Base-by-base conservation (phyloP, 495 filamentous ascomycete genomes). In the Penicillium pulvis region DNA sequence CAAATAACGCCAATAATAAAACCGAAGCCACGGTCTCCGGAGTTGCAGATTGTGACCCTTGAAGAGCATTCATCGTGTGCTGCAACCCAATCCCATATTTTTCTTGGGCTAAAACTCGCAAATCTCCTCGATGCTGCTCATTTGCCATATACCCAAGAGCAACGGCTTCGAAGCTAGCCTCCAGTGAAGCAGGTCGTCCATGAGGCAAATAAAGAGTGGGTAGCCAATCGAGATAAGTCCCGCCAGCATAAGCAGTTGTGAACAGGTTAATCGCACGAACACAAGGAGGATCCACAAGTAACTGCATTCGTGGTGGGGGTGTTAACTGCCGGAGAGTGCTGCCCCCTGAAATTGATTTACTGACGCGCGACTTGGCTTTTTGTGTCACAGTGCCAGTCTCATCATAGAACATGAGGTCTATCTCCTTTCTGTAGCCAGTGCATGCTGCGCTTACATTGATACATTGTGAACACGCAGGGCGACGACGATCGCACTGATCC, bases 391-490 rank as follows among this genome's bases (percentile, higher is more conserved):
- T 42, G 16, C 33, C 42, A 8, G 57, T 59, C 53, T 59, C 36
- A 31, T 59, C 19, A 8, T 39, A 12, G 30, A 59, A 59, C 57
- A 59, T 54, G 17, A 54, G 30, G 35, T 59, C 57, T 12, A 59
- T 31, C 24, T 41, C 30, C 17, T 28, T 36, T 12, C 57, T 16
- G 41, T 59, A 59, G 14, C 51, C 42, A 26, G 43, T 20, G 19
- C 57, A 59, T 48, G 20, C 31, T 5, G 26, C 42, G 23, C 41
- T 39, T 6, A 54, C 50, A 39, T 52, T 59, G 14, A 47, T 17
- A 43, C 57, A 59, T 49, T 59, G 57, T 30, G 57, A 24, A 30
- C 50, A 59, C 5, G 28, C 41, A 12, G 57, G 57, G 9, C 16
- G 31, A 19, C 11, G 6, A 16, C 41, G 41, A 31, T 59, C 57